Base-by-base conservation (phyloP, 139 green algal genomes). In the Chlorella sp. region DNA sequence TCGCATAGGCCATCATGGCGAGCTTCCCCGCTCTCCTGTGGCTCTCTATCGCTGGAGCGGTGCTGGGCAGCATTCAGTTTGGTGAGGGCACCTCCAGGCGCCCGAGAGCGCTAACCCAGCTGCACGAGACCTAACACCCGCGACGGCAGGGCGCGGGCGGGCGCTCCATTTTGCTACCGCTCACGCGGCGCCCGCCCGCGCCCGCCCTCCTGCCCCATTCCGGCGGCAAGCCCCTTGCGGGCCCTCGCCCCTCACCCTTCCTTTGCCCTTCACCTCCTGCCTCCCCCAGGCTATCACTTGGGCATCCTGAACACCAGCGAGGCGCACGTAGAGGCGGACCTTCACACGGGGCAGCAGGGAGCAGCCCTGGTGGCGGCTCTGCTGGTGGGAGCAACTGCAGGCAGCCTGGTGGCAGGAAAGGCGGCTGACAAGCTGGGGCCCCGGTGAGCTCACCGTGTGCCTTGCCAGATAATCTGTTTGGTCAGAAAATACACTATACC, bases 241-340 rank as follows among this genome's bases (percentile, higher is more conserved):
- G 64, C 3, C 9, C 37, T n/a, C n/a, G n/a, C 78, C 40, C 11
- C 78, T 61, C 78, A 37, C 40, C 78, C 9, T 16, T 18, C 78
- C 7, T 9, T 57, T 34, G 11, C 78, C 18, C 78, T 24, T 15
- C 19, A 0, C 37, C 21, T 61, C 77, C 77, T 60, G 5, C 78
- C 71, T 24, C 85, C 2, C 87, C 24, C n/a, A 92, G 91, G 95
- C 18, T 96, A 92, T 81, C 88, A 95, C n/a, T 66, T 97, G 15
- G 95, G 91, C 2, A 86, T 96, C 21, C 88, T 97, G 22, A 97
- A 97, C 88, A 95, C 94, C 0, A 79, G 87, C 40, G 82, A 95
- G 24, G 28, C 89, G 2, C 37, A 60, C 7, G 78, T 95, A 24
- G 86, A 89, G 9, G 53, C 64, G 4, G 92, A 93, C n/a, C 84